A percentile compares a stretch with the other conserved stretches of the same genome.
Evolutionary conservation across 2,329 filamentous ascomycete genomes (phyloP).

Genomic region (Fusarium torulosum): DNA sequence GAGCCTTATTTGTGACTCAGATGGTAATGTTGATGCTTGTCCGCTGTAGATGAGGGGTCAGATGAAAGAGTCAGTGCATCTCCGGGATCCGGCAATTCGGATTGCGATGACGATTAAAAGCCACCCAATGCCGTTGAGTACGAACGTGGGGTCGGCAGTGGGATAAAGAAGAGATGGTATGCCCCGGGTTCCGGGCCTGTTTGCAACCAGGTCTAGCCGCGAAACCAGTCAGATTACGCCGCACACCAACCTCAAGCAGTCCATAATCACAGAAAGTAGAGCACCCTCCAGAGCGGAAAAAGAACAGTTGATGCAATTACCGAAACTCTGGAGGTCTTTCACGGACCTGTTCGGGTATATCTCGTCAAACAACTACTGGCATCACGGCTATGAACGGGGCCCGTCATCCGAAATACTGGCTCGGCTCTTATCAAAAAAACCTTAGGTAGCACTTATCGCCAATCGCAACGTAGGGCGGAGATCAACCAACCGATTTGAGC

Average conservation of each 20-base stretch:
- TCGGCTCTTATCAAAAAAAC: constrained; percentile 16
- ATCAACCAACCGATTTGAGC: constrained; percentile 24
- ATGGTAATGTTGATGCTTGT: background rate
- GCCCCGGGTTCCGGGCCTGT: constrained; percentile 9
- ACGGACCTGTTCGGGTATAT: constrained; percentile 25
- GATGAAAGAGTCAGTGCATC: background rate
- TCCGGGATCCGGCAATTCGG: constrained; percentile 23
- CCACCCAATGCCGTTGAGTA: constrained; percentile 11
- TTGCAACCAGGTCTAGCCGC: too few relatives aligned
- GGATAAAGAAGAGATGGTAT: constrained; percentile 4
- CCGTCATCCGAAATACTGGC: constrained; percentile 21
- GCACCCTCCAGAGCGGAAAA: background rate
- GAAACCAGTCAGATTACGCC: background rate
- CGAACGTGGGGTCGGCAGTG: constrained; percentile 7
- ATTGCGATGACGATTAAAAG: constrained; percentile 5
- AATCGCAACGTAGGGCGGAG: constrained; percentile 1
- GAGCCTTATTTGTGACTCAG: background rate
- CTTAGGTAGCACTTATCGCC: constrained; percentile 2
- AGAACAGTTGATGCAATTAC: background rate
- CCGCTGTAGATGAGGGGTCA: background rate
- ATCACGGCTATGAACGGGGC: constrained; percentile 35
- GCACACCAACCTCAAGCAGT: background rate
- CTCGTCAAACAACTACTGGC: constrained; percentile 28
- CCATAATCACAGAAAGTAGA: background rate
- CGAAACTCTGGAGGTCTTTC: background rate